Evolutionary conservation across 2,329 filamentous ascomycete species (phyloP), one percentile per base, ranked within the genome.

Genomic region (Fusarium sp.): DNA sequence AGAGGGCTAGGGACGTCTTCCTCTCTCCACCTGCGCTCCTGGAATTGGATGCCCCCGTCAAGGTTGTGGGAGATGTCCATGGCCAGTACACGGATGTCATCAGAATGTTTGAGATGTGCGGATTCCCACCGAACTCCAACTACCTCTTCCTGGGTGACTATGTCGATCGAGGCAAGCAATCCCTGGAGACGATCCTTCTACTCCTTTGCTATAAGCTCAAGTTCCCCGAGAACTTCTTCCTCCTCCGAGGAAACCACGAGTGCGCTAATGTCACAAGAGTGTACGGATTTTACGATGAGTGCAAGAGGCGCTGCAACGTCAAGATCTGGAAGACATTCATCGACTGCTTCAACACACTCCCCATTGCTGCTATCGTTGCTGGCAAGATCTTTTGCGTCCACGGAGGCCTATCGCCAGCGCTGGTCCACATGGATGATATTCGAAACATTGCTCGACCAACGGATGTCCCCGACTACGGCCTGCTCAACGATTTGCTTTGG

Each of bases 241-340:
- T 99, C 73, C 89, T 99, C 64, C 93, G 96, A 74, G 96, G 96
- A 70, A 99, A 99, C 86, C 96, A 99, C 86, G 96, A 99, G 83
- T 98, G 96, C 83, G 96, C 96, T 64, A 97, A 93, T 58, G 97
- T 99, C 86, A 99, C 97, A 85, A 93, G 96, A 79, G 97, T 98
- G 82, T 99, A 99, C 81, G 96, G 96, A 65, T 99, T 99, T 86
- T 99, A 99, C 86, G 96, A 99, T 79, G 95, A 99, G 83, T 99
- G 95, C 90, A 99, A 99, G 87, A 91, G 96, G 79, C 89, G 95
- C 75, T 98, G 97, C 85, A 99, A 98, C 83, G 97, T 98, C 86
- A 98, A 98, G 88, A 87, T 98, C 67, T 98, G 95, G 95, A 99
- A 99, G 88, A 98, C 95, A 1, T 98, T 99, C 80, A 97, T 94